Evolutionary conservation across 805 yeast genomes (phyloP).

Genomic region (Suhomyces kilbournensis): DNA sequence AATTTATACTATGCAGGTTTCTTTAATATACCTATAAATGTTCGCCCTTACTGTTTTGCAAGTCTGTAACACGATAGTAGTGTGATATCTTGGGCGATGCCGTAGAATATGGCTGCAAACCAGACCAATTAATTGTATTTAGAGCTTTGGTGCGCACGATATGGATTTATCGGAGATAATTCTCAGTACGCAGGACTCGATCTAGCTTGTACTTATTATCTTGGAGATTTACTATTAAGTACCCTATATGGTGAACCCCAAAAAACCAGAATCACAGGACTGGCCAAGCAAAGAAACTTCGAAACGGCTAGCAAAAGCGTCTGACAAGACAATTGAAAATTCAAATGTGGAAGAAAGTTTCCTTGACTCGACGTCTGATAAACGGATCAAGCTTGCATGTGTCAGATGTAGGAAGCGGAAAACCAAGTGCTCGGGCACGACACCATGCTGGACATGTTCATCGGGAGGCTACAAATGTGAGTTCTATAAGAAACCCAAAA

Average conservation of each 20-base stretch:
- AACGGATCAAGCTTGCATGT: conserved; percentile 18
- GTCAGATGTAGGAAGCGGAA: conserved; percentile 24
- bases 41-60: neutral
- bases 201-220: neutral
- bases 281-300: neutral
- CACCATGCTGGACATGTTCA: conserved; percentile 22
- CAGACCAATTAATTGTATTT: neutral
- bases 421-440: conserved; percentile 24
- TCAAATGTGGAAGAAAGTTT: neutral
- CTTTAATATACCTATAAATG: too few relatives aligned
- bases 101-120: neutral
- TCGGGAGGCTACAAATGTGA: conserved; percentile 15
- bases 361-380: neutral
- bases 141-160: neutral
- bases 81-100: neutral
- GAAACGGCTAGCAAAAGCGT: neutral
- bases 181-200: neutral
- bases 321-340: neutral
- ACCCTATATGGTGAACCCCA: neutral
- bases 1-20: too few relatives aligned
- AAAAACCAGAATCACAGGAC: neutral
- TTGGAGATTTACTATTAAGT: neutral
- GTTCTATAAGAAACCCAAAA: conserved; percentile 20
- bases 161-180: neutral
- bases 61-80: neutral